These are phyloP conservation scores for Malus orientalis DNA, from an alignment of 306 rosid genomes.

Conservation along the genomic window DNA sequence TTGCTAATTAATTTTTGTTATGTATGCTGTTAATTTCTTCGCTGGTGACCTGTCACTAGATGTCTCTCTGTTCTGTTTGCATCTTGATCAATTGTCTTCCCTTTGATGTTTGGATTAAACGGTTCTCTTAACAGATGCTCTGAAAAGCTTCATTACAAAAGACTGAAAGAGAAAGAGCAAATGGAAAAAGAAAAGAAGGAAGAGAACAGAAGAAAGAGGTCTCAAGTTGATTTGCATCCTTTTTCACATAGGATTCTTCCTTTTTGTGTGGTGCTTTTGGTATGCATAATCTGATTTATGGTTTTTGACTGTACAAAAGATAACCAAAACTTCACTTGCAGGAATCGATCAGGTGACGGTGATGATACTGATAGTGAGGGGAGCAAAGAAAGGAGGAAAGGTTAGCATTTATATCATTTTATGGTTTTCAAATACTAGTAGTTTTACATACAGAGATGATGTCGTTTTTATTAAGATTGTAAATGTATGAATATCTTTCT, in stretches of 20 bases:
- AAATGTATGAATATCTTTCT: neutral
- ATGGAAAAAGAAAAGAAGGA: constrained; percentile 8
- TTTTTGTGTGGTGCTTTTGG: neutral
- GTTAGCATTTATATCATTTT: constrained; percentile 25
- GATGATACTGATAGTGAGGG: constrained; percentile 49
- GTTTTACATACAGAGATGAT: neutral
- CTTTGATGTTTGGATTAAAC: neutral
- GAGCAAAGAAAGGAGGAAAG: constrained; percentile 52
- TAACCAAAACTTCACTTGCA: constrained; percentile 31
- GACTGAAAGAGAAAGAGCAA: neutral
- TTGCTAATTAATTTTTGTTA: neutral
- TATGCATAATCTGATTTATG: neutral
- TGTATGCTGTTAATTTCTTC: neutral
- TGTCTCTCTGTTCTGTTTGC: neutral
- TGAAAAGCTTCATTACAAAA: neutral
- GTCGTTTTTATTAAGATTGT: neutral
- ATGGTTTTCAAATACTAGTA: neutral
- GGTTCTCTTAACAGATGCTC: too few species aligned
- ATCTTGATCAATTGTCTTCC: neutral
- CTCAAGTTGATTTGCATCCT: neutral
- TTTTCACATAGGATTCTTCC: neutral
- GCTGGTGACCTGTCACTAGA: neutral
- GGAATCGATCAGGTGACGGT: constrained; percentile 57
- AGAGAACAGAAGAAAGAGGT: constrained; percentile 67
- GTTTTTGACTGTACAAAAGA: neutral